A percentile compares a stretch with the other conserved stretches of the same genome.
Evolutionary conservation across 257 asterid genomes (phyloP).

Genomic region (Solanum lycopersicoides): DNA sequence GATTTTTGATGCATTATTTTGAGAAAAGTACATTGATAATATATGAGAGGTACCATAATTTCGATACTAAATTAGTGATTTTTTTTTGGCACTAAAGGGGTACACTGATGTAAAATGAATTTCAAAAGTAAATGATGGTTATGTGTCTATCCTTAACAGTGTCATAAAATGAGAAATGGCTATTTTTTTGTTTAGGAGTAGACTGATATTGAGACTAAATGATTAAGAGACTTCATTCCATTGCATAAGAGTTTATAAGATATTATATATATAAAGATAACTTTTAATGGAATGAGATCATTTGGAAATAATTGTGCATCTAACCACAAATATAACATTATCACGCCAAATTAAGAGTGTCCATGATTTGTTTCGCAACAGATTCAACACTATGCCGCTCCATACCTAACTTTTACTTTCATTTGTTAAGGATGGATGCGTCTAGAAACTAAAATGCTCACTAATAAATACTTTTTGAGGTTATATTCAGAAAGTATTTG

Average conservation of each 20-base stretch:
- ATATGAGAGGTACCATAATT: not conserved
- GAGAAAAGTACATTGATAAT: not conserved
- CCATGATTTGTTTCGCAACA: not conserved
- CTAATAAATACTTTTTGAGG: too few species aligned
- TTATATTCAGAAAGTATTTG: too few species aligned
- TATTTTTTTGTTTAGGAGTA: not conserved
- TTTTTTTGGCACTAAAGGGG: not conserved
- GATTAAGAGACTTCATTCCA: not conserved
- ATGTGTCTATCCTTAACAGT: not conserved
- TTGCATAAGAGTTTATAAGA: too few species aligned
- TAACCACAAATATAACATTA: too few species aligned
- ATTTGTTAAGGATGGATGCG: not conserved
- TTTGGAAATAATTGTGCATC: not conserved
- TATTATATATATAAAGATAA: too few species aligned
- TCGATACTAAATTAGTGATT: not conserved
- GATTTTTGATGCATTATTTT: not conserved
- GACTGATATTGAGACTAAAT: not conserved
- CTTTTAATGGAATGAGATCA: not conserved
- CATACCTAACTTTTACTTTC: not conserved
- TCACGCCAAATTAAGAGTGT: not conserved
- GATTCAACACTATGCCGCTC: not conserved
- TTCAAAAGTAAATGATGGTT: not conserved
- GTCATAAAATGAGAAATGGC: not conserved
- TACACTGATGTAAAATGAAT: not conserved
- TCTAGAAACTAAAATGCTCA: too few species aligned